These are phyloP conservation scores for Leccinum boreale DNA, from an alignment of 768 basidiomycete genomes.

Conservation along the genomic window DNA sequence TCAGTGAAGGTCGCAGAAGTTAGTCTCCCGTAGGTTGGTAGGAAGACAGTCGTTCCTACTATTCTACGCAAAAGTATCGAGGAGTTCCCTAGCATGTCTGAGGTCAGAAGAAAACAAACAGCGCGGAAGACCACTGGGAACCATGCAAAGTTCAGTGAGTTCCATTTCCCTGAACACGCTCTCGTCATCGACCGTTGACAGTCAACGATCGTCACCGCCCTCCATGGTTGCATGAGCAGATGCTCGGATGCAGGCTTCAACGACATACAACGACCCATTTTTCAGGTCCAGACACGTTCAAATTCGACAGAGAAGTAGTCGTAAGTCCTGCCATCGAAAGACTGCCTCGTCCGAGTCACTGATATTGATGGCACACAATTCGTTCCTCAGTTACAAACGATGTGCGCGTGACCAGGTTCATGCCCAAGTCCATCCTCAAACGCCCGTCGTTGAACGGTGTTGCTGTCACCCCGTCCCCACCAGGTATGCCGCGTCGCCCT, in stretches of 20 bases:
- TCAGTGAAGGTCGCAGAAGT: no score
- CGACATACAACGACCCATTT: background rate
- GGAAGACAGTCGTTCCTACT: no score
- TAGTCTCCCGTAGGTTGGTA: no score
- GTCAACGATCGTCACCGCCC: background rate
- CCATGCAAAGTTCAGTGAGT: conserved; percentile 9
- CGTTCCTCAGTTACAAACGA: background rate
- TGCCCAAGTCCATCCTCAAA: conserved; percentile 1
- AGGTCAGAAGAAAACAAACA: conserved; percentile 13
- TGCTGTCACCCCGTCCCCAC: background rate
- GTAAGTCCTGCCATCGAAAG: background rate
- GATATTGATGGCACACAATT: background rate
- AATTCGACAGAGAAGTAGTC: background rate
- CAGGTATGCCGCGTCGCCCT: conserved; percentile 9
- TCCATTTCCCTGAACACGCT: background rate
- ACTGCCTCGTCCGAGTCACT: background rate
- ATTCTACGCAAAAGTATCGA: background rate
- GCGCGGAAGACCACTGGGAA: conserved; percentile 20
- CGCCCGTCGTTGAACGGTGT: background rate
- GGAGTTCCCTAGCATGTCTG: conserved; percentile 1
- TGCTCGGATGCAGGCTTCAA: background rate
- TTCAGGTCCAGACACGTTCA: background rate
- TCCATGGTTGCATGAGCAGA: conserved; percentile 1
- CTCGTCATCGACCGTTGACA: background rate
- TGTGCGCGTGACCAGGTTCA: background rate